Evolutionary conservation across 805 yeast genomes (phyloP).

Genomic region (Kodamaea sagamina): DNA sequence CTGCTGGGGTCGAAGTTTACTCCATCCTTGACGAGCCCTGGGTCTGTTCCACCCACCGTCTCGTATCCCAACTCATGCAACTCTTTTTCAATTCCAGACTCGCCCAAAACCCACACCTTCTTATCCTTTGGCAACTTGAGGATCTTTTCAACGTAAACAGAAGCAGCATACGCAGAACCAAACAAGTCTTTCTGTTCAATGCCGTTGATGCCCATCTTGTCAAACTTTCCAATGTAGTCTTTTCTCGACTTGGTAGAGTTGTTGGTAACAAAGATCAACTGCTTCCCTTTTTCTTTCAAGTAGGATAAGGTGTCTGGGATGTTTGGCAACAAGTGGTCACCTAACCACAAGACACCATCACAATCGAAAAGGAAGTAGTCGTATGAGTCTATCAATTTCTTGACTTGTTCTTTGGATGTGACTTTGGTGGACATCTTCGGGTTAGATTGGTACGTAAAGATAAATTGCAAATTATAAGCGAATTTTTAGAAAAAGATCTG

Average conservation of each 20-base stretch:
- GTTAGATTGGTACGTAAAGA: slow-evolving; percentile 2
- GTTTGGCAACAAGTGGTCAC: slow-evolving; percentile 75
- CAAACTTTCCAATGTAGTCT: slow-evolving; percentile 76
- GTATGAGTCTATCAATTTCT: slow-evolving; percentile 58
- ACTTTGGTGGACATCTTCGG: slow-evolving; percentile 51
- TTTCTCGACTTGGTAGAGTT: slow-evolving; percentile 89
- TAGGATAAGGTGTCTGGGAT: slow-evolving; percentile 73
- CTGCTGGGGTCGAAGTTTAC: slow-evolving; percentile 58
- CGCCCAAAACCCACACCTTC: slow-evolving; percentile 91
- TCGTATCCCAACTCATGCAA: slow-evolving; percentile 70
- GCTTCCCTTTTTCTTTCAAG: slow-evolving; percentile 57
- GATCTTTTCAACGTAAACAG: slow-evolving; percentile 79
- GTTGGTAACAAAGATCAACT: slow-evolving; percentile 87
- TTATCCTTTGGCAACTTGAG: slow-evolving; percentile 68
- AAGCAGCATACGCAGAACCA: slow-evolving; percentile 90
- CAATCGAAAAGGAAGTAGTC: slow-evolving; percentile 94
- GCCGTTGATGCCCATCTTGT: slow-evolving; percentile 52
- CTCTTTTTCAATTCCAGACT: slow-evolving; percentile 81
- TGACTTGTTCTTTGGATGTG: slow-evolving; percentile 47
- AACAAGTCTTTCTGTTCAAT: slow-evolving; percentile 69
- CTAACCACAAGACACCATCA: slow-evolving; percentile 97
- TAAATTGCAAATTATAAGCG: not conserved
- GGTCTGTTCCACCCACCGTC: slow-evolving; percentile 83
- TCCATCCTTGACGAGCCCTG: slow-evolving; percentile 46
- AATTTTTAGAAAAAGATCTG: not conserved